Evolutionary conservation across 2,329 filamentous ascomycete species (phyloP), one percentile per base, ranked within the genome.

Genomic region (Cryphonectria nitschkei): DNA sequence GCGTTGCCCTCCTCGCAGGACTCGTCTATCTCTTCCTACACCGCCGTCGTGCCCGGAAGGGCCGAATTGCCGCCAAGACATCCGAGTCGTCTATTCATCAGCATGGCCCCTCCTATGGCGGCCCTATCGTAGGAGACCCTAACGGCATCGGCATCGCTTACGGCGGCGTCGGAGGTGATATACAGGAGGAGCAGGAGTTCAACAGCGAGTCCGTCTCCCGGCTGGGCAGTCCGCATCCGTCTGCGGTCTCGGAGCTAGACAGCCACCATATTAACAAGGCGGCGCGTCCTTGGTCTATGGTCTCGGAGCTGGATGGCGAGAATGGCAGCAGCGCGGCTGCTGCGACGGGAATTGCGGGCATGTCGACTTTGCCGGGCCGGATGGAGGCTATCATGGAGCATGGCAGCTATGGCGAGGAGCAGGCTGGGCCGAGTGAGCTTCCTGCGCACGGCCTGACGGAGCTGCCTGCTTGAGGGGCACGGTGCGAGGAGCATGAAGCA

Each of bases 271-370:
- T 70, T 1, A 71, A 66, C 26, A 58, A 19, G 22, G 72, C 70
- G 0, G 74, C 74, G n/a, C 61, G 73, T 11, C 75, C 74, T 14
- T 76, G 75, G 75, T 76, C 75, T 9, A n/a, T 71, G 62, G 71
- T 74, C 7, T 73, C 70, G 39, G 75, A 76, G 64, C 67, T 76
- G 2, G 70, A 73, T 8, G 41, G 19, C 61, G 56, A 62, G 37
- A 22, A 19, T 19, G 26, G 54, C 29, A n/a, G 46, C 22, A n/a
- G 46, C 46, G 22, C 7, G 16, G 7, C 46, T n/a, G 37, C 46
- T 11, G 52, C 16, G 65, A 52, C 7, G 32, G 32, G 6, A 5
- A 2, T n/a, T 46, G 6, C 32, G 13, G 22, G 29, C 26, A 29
- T 26, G n/a, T 29, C 46, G 32, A 13, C 19, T 22, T 52, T 22